phyloP scores from a whole-genome alignment of 371 early-diverging fungal species.

The Blyttiomyces sp. region DNA sequence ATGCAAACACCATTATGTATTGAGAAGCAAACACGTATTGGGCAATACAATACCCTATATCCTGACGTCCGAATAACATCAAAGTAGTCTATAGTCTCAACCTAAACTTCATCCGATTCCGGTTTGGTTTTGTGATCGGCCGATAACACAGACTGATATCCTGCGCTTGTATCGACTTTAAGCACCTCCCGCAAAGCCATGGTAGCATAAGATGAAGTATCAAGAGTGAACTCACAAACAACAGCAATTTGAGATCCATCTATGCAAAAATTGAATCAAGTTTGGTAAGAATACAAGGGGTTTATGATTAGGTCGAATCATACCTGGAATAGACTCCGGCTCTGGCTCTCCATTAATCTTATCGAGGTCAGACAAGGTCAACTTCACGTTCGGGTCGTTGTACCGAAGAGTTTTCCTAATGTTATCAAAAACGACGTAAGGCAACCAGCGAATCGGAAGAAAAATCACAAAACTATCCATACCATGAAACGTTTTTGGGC shows the following conservation, averaged over 20 bases:
- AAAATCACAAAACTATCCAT: not conserved
- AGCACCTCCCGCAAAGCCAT: constrained; percentile 94
- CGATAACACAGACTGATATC: constrained; percentile 46
- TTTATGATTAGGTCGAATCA: too few relatives aligned
- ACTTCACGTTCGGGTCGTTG: constrained; percentile 57
- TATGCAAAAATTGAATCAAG: not conserved
- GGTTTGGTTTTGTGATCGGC: not conserved
- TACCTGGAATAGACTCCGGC: constrained; percentile 37
- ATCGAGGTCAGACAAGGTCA: constrained; percentile 73
- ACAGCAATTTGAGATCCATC: constrained; percentile 75
- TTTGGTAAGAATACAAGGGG: constrained; percentile 1
- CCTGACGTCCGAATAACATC: too few relatives aligned
- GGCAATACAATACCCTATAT: too few relatives aligned
- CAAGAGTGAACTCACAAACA: constrained; percentile 72
- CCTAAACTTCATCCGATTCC: constrained; percentile 3
- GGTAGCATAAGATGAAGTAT: constrained; percentile 90
- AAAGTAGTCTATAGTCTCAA: too few relatives aligned
- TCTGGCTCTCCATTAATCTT: constrained; percentile 49
- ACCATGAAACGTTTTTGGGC: constrained; percentile 33
- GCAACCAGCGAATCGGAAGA: not conserved
- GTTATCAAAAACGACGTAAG: not conserved
- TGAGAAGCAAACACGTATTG: too few relatives aligned
- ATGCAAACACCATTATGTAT: too few relatives aligned
- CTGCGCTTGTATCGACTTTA: constrained; percentile 71
- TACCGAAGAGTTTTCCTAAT: constrained; percentile 56